Evolutionary conservation across 2,329 filamentous ascomycete species (phyloP), one percentile per base, ranked within the genome.

Genomic region (Escovopsis sp.): DNA sequence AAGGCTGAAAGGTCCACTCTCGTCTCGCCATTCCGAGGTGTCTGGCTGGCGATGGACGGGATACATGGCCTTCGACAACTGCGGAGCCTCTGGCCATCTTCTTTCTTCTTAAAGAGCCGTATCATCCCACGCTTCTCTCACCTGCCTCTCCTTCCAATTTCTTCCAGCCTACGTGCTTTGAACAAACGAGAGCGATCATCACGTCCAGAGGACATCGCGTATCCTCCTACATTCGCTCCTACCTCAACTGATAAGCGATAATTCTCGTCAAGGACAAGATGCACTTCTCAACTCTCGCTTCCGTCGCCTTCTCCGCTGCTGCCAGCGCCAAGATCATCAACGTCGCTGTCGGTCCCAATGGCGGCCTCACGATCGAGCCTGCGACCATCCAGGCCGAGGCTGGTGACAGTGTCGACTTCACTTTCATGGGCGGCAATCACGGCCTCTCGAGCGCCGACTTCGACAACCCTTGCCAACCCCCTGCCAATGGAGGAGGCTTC

Each of bases 361-460:
- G 60, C 33, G 62, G 60, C 7, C 48, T 70, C 30, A 54, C 45
- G 20, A 73, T 70, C 54, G 56, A 16, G 11, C 47, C 47, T 32
- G 32, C 73, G 59, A 67, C 65, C 36, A 66, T 63, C 7, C 44
- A 40, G 35, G 70, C 68, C 9, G 53, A 54, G 6, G 45, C 60
- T 5, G 70, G 68, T 41, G 66, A 70, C 45, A 48, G 65, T 3
- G 51, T 74, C 40, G 69, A 72, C 54, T 74, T 64, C 56, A 63
- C 67, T 47, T 73, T 66, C 59, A 61, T 60, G 45, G 59, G 67
- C 5, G 51, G 51, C 43, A 67, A 64, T 53, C 70, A 72, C 60
- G 64, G 60, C 25, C 60, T 72, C 34, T 58, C 48, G 13, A 62
- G 67, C 47, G 64, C 66, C 25, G 59, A 64, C 35, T 72, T 72